phyloP scores from a whole-genome alignment of 2,329 filamentous ascomycete species.

The Epichloe scottii region DNA sequence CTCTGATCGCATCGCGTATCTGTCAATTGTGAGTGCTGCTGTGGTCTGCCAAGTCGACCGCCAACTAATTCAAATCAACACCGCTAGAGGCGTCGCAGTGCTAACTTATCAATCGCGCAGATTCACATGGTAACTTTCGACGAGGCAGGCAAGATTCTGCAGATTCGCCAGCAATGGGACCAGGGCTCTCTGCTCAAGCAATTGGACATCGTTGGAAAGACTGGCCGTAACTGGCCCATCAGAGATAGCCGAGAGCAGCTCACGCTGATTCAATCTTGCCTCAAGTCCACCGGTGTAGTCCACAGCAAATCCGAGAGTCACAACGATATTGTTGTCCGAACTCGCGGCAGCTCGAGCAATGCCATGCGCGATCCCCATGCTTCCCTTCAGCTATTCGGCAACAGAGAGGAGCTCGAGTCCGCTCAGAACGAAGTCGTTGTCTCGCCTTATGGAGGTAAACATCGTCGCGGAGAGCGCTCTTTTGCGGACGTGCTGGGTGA shows the following conservation, averaged over 20 bases:
- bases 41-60: not conserved
- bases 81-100: not conserved
- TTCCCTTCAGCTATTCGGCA: slow-evolving; percentile 61
- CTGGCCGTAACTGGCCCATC: slow-evolving; percentile 90
- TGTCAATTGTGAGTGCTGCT: slow-evolving; percentile 61
- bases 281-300: slow-evolving; percentile 33
- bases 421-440: slow-evolving; percentile 35
- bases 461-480: slow-evolving; percentile 50
- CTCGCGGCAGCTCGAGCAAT: slow-evolving; percentile 41
- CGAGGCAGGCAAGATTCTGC: slow-evolving; percentile 60
- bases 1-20: slow-evolving; percentile 62
- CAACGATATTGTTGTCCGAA: slow-evolving; percentile 28
- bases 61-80: not conserved
- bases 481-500: slow-evolving; percentile 59
- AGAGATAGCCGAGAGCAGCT: slow-evolving; percentile 75
- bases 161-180: slow-evolving; percentile 90
- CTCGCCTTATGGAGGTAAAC: slow-evolving; percentile 47
- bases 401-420: slow-evolving; percentile 50
- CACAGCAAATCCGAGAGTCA: slow-evolving; percentile 20
- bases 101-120: slow-evolving; percentile 29
- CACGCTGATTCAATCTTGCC: slow-evolving; percentile 55
- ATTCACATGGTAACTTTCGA: slow-evolving; percentile 84
- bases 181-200: slow-evolving; percentile 87
- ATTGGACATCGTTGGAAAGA: slow-evolving; percentile 82
- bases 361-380: slow-evolving; percentile 53